Conservation (phyloP, 78 protist species). For the Pigoraptor vietnamica region DNA sequence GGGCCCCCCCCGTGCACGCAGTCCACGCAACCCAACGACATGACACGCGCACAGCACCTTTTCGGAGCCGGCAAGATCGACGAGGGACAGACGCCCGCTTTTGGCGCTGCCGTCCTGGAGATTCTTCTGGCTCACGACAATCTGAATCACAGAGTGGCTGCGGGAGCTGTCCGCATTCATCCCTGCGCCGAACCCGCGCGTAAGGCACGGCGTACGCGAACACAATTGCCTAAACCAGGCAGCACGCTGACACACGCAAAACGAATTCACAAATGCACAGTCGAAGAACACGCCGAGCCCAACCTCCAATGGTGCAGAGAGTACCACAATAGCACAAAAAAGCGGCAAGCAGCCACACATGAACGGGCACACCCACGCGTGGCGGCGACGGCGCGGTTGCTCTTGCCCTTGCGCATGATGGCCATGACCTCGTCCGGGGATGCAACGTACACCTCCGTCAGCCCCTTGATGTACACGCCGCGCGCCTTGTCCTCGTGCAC, state of each 20-base stretch:
- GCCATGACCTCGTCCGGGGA: neutral
- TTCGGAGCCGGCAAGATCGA: conserved; percentile 65
- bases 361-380: neutral
- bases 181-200: neutral
- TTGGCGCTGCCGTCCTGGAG: neutral
- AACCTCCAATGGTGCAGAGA: too few relatives aligned
- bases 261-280: too few relatives aligned
- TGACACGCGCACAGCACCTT: neutral
- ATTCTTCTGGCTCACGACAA: neutral
- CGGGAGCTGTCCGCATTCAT: conserved; percentile 50
- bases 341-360: neutral
- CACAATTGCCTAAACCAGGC: too few relatives aligned
- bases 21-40: too few relatives aligned
- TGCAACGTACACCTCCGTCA: neutral
- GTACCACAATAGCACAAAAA: neutral
- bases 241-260: too few relatives aligned
- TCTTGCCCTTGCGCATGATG: neutral
- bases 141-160: conserved; percentile 35
- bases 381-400: conserved; percentile 2
- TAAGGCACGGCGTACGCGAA: too few relatives aligned
- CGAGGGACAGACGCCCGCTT: conserved; percentile 24
- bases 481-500: neutral
- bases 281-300: too few relatives aligned
- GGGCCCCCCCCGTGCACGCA: too few relatives aligned
- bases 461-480: conserved; percentile 26